A percentile compares a stretch with the other conserved stretches of the same genome.
Conservation (phyloP, 2,329 filamentous ascomycete species). For the Plenodomus lindquistii region DNA sequence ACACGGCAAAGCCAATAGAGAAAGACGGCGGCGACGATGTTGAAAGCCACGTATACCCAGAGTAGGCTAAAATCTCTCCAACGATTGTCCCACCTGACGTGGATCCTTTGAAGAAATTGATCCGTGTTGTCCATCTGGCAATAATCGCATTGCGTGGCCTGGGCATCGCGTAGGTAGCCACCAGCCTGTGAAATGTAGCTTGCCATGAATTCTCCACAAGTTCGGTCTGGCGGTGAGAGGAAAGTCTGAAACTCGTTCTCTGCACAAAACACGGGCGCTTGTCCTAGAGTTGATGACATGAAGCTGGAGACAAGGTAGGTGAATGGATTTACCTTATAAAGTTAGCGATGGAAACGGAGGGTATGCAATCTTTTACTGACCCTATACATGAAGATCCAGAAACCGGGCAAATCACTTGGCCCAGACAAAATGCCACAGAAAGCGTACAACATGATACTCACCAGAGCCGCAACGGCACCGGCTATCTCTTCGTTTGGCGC, state of each 20-base stretch:
- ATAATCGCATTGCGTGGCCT: slow-evolving; percentile 52
- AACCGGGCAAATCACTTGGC: slow-evolving; percentile 63
- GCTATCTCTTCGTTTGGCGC: slow-evolving; percentile 71
- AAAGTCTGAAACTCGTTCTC: slow-evolving; percentile 48
- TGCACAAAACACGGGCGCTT: slow-evolving; percentile 54
- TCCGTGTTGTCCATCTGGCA: slow-evolving; percentile 54
- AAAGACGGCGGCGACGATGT: slow-evolving; percentile 51
- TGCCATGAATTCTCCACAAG: slow-evolving; percentile 51
- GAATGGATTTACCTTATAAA: slow-evolving; percentile 58
- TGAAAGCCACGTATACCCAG: slow-evolving; percentile 57
- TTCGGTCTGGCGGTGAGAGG: slow-evolving; percentile 42
- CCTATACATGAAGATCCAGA: slow-evolving; percentile 81
- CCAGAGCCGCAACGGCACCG: slow-evolving; percentile 62
- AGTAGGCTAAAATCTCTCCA: slow-evolving; percentile 64
- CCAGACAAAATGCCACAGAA: slow-evolving; percentile 63
- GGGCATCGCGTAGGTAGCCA: slow-evolving; percentile 50
- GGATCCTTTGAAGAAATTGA: slow-evolving; percentile 49
- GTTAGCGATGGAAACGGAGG: not conserved
- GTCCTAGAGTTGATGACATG: slow-evolving; percentile 51
- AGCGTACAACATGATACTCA: slow-evolving; percentile 57
- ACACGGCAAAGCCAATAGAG: slow-evolving; percentile 60
- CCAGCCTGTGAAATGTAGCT: slow-evolving; percentile 44
- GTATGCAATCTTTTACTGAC: slow-evolving; percentile 9
- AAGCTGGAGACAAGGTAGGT: slow-evolving; percentile 69
- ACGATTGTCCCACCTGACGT: slow-evolving; percentile 52